Conservation (phyloP, 2,329 filamentous ascomycete species). For the Dryadomyces quercus-mongolicae region DNA sequence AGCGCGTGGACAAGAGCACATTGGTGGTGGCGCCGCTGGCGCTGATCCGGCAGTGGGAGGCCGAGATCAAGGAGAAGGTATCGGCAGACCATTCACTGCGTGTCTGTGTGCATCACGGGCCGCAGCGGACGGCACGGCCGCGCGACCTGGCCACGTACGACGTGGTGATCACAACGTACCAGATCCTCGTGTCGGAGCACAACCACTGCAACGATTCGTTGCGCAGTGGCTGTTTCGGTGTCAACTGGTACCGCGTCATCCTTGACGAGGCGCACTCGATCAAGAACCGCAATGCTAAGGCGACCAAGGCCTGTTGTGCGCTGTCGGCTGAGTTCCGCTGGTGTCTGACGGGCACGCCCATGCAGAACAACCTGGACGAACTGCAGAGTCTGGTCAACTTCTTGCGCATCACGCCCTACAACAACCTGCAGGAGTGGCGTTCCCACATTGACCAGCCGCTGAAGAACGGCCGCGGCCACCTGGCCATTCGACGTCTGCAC, state of each 20-base stretch:
- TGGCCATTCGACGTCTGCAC: conserved; percentile 80
- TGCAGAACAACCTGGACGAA: conserved; percentile 98
- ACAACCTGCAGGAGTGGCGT: conserved; percentile 78
- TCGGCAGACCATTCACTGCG: conserved; percentile 52
- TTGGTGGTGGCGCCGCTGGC: conserved; percentile 88
- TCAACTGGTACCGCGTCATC: conserved; percentile 92
- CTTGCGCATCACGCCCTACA: conserved; percentile 81
- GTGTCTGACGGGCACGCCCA: conserved; percentile 91
- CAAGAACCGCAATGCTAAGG: conserved; percentile 95
- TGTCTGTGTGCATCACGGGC: conserved; percentile 85
- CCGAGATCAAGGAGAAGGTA: conserved; percentile 79
- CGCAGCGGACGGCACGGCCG: conserved; percentile 67
- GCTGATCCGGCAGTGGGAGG: conserved; percentile 94
- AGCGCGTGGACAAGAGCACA: conserved; percentile 62
- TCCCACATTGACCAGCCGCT: conserved; percentile 81
- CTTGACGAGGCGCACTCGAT: conserved; percentile 96
- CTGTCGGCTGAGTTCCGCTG: conserved; percentile 80
- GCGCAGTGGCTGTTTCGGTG: conserved; percentile 75
- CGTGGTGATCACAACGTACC: conserved; percentile 94
- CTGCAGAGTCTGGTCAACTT: conserved; percentile 90
- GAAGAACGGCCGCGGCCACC: conserved; percentile 77
- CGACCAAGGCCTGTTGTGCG: conserved; percentile 82
- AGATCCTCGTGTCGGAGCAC: conserved; percentile 87
- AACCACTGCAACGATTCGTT: conserved; percentile 53
- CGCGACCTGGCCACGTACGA: conserved; percentile 75